These are phyloP conservation scores for Camellia granthamiana DNA, from an alignment of 148 eudicot species.

Conservation along the genomic window DNA sequence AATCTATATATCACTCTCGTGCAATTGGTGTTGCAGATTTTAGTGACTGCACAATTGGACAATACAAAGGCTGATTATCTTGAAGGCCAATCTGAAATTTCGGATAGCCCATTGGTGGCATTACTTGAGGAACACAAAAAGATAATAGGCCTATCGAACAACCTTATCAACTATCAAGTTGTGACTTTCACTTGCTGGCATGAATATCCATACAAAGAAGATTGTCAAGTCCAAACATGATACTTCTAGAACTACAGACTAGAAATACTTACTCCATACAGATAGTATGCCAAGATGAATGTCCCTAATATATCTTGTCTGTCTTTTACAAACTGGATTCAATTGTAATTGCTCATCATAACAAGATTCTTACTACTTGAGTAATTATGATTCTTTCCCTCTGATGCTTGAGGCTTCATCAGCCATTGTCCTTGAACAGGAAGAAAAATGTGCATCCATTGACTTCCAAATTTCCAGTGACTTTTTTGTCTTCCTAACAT, in stretches of 20 bases:
- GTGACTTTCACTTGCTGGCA: neutral
- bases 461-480: neutral
- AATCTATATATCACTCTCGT: neutral
- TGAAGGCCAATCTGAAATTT: neutral
- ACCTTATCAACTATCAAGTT: neutral
- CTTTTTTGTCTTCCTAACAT: neutral
- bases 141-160: neutral
- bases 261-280: neutral
- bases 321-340: neutral
- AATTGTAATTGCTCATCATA: neutral
- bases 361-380: too few relatives aligned
- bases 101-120: neutral
- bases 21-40: neutral
- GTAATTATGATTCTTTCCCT: neutral
- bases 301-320: neutral
- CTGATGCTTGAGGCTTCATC: neutral
- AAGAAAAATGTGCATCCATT: neutral
- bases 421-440: neutral
- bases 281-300: neutral
- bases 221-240: neutral
- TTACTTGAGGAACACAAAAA: neutral
- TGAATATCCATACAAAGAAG: neutral
- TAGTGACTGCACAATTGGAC: neutral
- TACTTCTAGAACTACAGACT: neutral
- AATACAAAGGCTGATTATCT: neutral